Evolutionary conservation across 495 filamentous ascomycete genomes (phyloP).

Genomic region (Lasiosphaeria ovina): DNA sequence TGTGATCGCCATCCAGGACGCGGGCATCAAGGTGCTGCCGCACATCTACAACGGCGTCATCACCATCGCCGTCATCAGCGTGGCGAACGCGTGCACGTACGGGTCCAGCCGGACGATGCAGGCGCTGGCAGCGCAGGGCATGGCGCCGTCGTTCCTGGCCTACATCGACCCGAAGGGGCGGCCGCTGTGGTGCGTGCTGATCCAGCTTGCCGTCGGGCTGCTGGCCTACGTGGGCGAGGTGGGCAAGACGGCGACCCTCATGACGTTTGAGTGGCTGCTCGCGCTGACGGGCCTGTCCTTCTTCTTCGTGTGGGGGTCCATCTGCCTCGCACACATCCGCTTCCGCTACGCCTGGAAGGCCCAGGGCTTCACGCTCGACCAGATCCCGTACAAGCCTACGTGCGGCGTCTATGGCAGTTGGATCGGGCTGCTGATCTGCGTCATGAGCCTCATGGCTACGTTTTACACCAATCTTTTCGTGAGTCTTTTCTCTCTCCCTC

Average conservation of each 20-base stretch:
- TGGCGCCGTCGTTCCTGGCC: constrained; percentile 56
- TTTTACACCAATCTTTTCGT: constrained; percentile 45
- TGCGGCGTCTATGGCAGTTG: constrained; percentile 63
- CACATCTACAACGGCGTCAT: constrained; percentile 72
- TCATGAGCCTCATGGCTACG: constrained; percentile 61
- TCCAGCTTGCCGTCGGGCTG: constrained; percentile 51
- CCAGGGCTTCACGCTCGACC: constrained; percentile 50
- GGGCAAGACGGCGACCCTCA: constrained; percentile 16
- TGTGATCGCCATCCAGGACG: constrained; percentile 63
- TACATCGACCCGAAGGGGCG: constrained; percentile 59
- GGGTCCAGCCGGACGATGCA: constrained; percentile 64
- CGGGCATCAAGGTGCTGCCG: constrained; percentile 63
- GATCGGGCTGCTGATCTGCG: constrained; percentile 56
- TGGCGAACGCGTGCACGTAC: constrained; percentile 63
- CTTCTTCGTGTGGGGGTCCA: constrained; percentile 71
- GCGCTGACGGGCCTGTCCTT: constrained; percentile 62
- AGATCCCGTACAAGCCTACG: constrained; percentile 50
- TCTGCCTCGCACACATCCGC: constrained; percentile 69
- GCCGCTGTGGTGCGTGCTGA: constrained; percentile 51
- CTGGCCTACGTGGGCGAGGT: constrained; percentile 36
- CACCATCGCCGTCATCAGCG: constrained; percentile 55
- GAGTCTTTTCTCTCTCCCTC: constrained; percentile 32
- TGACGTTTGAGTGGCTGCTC: constrained; percentile 62
- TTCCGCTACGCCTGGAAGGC: constrained; percentile 58
- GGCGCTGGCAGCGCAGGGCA: constrained; percentile 54